Evolutionary conservation across 2,329 filamentous ascomycete species (phyloP).

Genomic region (Fusarium duplospermum): DNA sequence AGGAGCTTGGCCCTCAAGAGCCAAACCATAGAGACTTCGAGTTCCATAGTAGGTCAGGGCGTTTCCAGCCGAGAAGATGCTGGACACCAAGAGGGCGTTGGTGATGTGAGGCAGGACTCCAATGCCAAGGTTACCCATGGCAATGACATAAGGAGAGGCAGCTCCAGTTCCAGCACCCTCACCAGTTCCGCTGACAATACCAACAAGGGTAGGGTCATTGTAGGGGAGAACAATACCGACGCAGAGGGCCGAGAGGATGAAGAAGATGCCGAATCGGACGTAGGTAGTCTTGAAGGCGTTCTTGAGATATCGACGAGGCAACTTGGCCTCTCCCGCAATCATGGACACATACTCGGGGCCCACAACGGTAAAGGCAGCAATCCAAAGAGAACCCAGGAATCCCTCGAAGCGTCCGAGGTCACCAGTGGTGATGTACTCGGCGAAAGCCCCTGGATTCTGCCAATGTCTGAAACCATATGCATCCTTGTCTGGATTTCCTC

Average conservation of each 20-base stretch:
- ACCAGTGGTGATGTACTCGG: not conserved
- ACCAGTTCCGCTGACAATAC: not conserved
- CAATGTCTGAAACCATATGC: conserved; percentile 6
- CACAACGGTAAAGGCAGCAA: conserved; percentile 1
- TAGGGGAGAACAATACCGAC: conserved; percentile 1
- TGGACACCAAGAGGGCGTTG: conserved; percentile 6
- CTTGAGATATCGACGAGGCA: conserved; percentile 6
- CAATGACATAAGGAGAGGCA: conserved; percentile 7
- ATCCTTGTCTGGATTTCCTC: conserved; percentile 4
- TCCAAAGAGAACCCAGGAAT: not conserved
- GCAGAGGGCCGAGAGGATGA: not conserved
- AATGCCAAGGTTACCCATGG: conserved; percentile 9
- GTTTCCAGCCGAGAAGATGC: conserved; percentile 7
- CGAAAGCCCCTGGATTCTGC: conserved; percentile 2
- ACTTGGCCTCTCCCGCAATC: not conserved
- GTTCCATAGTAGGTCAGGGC: conserved; percentile 7
- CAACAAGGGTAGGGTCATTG: not conserved
- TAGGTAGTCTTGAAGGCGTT: conserved; percentile 7
- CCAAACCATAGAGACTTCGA: conserved; percentile 5
- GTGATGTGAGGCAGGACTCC: conserved; percentile 3
- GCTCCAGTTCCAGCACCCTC: conserved; percentile 4
- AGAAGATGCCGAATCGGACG: conserved; percentile 8
- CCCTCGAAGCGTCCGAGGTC: conserved; percentile 1
- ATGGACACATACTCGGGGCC: conserved; percentile 9
- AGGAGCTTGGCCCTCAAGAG: conserved; percentile 11